Base-by-base conservation (phyloP, 768 basidiomycete species). In the Daedalea quercina region DNA sequence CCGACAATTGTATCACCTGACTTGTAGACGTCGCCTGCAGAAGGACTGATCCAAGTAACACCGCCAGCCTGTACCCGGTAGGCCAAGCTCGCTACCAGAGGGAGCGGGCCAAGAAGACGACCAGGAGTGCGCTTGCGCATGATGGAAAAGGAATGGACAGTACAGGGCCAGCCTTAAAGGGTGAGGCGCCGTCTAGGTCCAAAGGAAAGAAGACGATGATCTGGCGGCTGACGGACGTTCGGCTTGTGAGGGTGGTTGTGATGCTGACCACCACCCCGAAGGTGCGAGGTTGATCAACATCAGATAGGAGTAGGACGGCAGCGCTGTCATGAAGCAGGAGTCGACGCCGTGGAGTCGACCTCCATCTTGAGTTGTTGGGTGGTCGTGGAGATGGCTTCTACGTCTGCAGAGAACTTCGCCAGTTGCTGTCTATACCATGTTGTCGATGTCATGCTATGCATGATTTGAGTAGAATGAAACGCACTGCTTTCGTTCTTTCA, bases 321-420 rank as follows among this genome's bases (percentile, higher is more conserved):
- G n/a, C n/a, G n/a, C n/a, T n/a, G n/a, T n/a, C n/a, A n/a, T n/a
- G n/a, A n/a, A 40, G 66, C 57, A 2, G 86, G 86, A 3, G 86
- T 88, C 3, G 86, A 87, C 24, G 86, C 86, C 53, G 80, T 82
- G 13, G 86, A 89, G 62, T 89, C 86, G 35, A 88, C 67, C 58
- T 87, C 86, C 78, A 86, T 85, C 55, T 72, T 75, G 3, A 60
- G 43, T 22, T 73, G 69, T 13, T 58, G 60, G 23, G 60, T 33
- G 23, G 56, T 45, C 7, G 65, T 57, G 8, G 69, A 65, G 26
- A 75, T 68, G 13, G 61, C 62, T 20, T 76, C 60, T 19, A 72
- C 70, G 50, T 68, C 70, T 13, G 71, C 65, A 3, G 80, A 66
- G 57, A 88, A 86, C 13, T 74, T 70, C 0, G 63, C 68, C 1